Evolutionary conservation across 768 basidiomycete genomes (phyloP).

Genomic region (Trametes cingulata): DNA sequence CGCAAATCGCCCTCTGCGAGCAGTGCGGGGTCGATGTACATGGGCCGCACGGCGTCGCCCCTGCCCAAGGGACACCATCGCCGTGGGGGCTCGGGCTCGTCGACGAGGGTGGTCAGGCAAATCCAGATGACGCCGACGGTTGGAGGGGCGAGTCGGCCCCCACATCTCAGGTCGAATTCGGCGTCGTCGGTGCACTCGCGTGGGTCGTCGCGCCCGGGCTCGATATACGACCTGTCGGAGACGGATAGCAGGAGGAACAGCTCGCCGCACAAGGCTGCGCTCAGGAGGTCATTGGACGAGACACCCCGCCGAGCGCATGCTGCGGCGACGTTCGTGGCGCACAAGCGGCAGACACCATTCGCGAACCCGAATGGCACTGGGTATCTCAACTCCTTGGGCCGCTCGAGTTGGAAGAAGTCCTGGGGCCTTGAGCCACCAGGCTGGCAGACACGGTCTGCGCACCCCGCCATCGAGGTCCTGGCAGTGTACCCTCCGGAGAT

Average conservation of each 20-base stretch:
- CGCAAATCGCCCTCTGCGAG: slow-evolving; percentile 76
- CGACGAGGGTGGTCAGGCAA: slow-evolving; percentile 77
- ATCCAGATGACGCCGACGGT: slow-evolving; percentile 41
- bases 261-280: slow-evolving; percentile 61
- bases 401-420: slow-evolving; percentile 85
- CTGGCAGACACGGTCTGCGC: slow-evolving; percentile 67
- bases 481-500: slow-evolving; percentile 56
- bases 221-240: slow-evolving; percentile 76
- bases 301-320: slow-evolving; percentile 39
- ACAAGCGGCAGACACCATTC: slow-evolving; percentile 79
- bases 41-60: slow-evolving; percentile 68
- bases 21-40: slow-evolving; percentile 66
- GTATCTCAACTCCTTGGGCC: slow-evolving; percentile 46
- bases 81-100: slow-evolving; percentile 77
- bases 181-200: slow-evolving; percentile 79
- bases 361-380: slow-evolving; percentile 49
- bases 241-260: slow-evolving; percentile 60
- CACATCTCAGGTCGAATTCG: slow-evolving; percentile 75
- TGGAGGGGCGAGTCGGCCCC: slow-evolving; percentile 35
- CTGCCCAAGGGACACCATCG: slow-evolving; percentile 75
- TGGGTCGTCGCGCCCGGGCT: slow-evolving; percentile 74
- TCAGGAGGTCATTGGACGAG: slow-evolving; percentile 52
- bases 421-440: slow-evolving; percentile 89
- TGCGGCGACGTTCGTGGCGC: slow-evolving; percentile 73
- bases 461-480: slow-evolving; percentile 72